These are phyloP conservation scores for Picocystis sp. DNA, from an alignment of 163 green algal genomes.

Conservation along the genomic window DNA sequence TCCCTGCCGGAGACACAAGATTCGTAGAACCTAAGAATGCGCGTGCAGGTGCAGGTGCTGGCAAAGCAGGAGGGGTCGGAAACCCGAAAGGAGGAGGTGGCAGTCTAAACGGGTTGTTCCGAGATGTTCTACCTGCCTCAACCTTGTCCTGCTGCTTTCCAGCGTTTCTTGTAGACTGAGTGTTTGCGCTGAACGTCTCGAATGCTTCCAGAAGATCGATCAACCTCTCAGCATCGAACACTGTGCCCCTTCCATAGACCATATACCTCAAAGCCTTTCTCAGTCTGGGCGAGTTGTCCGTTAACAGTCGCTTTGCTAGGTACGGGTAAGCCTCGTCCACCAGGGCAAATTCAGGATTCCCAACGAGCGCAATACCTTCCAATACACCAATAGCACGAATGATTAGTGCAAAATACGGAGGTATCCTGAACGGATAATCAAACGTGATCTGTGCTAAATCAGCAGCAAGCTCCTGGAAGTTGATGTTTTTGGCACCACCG, in stretches of 20 bases:
- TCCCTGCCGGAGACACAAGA: too few relatives aligned
- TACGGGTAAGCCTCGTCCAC: conserved; percentile 97
- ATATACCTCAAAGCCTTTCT: conserved; percentile 64
- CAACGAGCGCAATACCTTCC: conserved; percentile 82
- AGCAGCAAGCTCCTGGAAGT: conserved; percentile 92
- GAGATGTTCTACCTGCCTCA: too few relatives aligned
- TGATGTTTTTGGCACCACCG: conserved; percentile 93
- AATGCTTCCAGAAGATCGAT: conserved; percentile 89
- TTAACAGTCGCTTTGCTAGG: conserved; percentile 79
- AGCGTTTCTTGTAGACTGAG: too few relatives aligned
- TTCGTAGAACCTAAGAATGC: too few relatives aligned
- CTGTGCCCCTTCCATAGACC: conserved; percentile 58
- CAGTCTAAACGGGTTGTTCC: too few relatives aligned
- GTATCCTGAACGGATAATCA: conserved; percentile 79
- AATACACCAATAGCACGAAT: conserved; percentile 83
- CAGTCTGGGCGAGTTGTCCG: conserved; percentile 69
- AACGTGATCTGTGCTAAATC: conserved; percentile 96
- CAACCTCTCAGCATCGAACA: conserved; percentile 84
- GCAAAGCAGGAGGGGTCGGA: too few relatives aligned
- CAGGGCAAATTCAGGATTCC: conserved; percentile 85
- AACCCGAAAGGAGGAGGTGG: too few relatives aligned
- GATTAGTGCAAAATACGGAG: conserved; percentile 90
- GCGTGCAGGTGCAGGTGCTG: too few relatives aligned
- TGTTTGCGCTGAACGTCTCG: conserved; percentile 48
- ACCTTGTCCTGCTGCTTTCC: too few relatives aligned